Conservation (phyloP, 2,329 filamentous ascomycete species). For the Penicillium sp. region DNA sequence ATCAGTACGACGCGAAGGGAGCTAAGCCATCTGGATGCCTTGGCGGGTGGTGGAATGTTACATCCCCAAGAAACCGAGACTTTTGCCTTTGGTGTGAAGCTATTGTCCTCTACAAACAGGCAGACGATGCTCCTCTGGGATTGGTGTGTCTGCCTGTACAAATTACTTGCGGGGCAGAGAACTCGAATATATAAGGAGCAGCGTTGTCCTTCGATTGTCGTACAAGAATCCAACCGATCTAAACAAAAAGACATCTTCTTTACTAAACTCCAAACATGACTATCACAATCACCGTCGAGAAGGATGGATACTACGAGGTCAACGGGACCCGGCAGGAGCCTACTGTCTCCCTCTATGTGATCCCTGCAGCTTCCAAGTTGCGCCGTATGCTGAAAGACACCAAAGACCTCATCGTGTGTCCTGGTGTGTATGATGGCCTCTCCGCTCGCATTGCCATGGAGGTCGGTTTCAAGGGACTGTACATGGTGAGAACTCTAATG, state of each 20-base stretch:
- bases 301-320: constrained; percentile 33
- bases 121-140: background rate
- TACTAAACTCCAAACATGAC: constrained; percentile 21
- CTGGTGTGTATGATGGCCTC: constrained; percentile 67
- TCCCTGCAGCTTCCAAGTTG: constrained; percentile 30
- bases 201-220: background rate
- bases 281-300: constrained; percentile 34
- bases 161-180: background rate
- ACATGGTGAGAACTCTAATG: constrained; percentile 56
- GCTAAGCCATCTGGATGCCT: constrained; percentile 10
- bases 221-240: background rate
- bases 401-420: constrained; percentile 51
- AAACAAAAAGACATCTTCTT: background rate
- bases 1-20: constrained; percentile 18
- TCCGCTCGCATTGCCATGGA: constrained; percentile 61
- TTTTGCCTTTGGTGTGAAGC: background rate
- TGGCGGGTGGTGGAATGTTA: constrained; percentile 24
- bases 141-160: background rate
- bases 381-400: constrained; percentile 28
- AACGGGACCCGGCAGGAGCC: constrained; percentile 30
- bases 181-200: constrained; percentile 8
- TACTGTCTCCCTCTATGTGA: constrained; percentile 27
- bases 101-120: background rate
- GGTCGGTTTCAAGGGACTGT: constrained; percentile 62
- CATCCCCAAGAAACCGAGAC: constrained; percentile 17